Evolutionary conservation across 805 yeast genomes (phyloP).

Genomic region (Candida ulmi): DNA sequence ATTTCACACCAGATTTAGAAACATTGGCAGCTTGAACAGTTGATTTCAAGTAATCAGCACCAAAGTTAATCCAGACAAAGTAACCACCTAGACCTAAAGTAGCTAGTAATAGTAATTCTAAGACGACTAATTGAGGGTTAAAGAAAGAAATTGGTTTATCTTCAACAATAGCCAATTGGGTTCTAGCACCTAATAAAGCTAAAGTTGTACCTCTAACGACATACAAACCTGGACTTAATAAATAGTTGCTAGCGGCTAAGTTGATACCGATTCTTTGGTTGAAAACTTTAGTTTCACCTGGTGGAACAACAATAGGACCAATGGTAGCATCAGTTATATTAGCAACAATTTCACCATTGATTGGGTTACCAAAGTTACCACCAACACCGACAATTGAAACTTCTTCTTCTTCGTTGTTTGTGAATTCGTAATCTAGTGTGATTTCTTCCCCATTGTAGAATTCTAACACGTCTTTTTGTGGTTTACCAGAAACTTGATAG

Average conservation of each 20-base stretch:
- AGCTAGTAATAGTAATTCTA: constrained; percentile 48
- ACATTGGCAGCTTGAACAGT: constrained; percentile 23
- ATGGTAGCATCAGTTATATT: constrained; percentile 61
- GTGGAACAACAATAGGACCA: constrained; percentile 50
- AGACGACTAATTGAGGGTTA: constrained; percentile 65
- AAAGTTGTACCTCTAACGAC: constrained; percentile 44
- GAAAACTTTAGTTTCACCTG: constrained; percentile 45
- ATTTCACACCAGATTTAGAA: constrained; percentile 5
- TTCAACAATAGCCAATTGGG: constrained; percentile 49
- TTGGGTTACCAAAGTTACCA: constrained; percentile 55
- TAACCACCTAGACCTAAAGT: constrained; percentile 47
- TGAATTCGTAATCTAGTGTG: constrained; percentile 44
- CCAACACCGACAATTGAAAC: constrained; percentile 61
- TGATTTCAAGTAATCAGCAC: constrained; percentile 38
- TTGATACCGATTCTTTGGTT: constrained; percentile 56
- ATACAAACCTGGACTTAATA: constrained; percentile 55
- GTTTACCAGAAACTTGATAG: constrained; percentile 43
- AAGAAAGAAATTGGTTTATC: constrained; percentile 67
- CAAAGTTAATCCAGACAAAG: constrained; percentile 37
- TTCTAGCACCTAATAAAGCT: constrained; percentile 50
- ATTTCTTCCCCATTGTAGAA: constrained; percentile 48
- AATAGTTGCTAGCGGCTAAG: constrained; percentile 50
- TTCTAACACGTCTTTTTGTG: constrained; percentile 31
- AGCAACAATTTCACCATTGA: constrained; percentile 42
- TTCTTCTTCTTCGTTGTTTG: constrained; percentile 46